Conservation (phyloP, 176 grass and related monocot species). For the Metroxylon sagu region DNA sequence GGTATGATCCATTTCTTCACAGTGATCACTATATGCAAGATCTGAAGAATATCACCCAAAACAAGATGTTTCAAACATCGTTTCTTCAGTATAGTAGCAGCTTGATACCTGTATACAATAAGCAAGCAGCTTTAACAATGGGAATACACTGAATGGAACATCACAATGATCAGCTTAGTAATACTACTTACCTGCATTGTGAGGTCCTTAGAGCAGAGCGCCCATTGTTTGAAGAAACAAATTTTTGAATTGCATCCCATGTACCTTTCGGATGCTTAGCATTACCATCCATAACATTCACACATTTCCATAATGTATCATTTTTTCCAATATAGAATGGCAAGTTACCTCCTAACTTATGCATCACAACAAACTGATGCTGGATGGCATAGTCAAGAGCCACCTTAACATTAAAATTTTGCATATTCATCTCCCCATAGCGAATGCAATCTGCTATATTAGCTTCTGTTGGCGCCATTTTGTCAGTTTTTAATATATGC, state of each 20-base stretch:
- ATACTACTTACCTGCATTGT: slow-evolving; percentile 45
- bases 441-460: slow-evolving; percentile 77
- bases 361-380: slow-evolving; percentile 42
- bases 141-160: no score
- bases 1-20: slow-evolving; percentile 79
- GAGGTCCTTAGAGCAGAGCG: slow-evolving; percentile 40
- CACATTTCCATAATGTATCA: slow-evolving; percentile 66
- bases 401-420: slow-evolving; percentile 52
- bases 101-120: slow-evolving; percentile 59
- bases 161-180: background rate
- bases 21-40: slow-evolving; percentile 51
- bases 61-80: slow-evolving; percentile 52
- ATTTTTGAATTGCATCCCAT: slow-evolving; percentile 46
- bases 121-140: background rate
- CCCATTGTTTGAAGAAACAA: slow-evolving; percentile 43
- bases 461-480: slow-evolving; percentile 70
- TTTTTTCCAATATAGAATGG: slow-evolving; percentile 59
- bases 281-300: slow-evolving; percentile 69
- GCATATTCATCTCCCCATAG: slow-evolving; percentile 52
- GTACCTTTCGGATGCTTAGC: slow-evolving; percentile 45
- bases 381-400: slow-evolving; percentile 56
- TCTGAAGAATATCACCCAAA: slow-evolving; percentile 80
- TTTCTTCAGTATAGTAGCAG: slow-evolving; percentile 66
- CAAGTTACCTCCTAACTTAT: slow-evolving; percentile 42
- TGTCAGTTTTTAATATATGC: slow-evolving; percentile 60